Evolutionary conservation across 2,329 filamentous ascomycete species (phyloP).

Genomic region (Dothideomycetidae sp.): DNA sequence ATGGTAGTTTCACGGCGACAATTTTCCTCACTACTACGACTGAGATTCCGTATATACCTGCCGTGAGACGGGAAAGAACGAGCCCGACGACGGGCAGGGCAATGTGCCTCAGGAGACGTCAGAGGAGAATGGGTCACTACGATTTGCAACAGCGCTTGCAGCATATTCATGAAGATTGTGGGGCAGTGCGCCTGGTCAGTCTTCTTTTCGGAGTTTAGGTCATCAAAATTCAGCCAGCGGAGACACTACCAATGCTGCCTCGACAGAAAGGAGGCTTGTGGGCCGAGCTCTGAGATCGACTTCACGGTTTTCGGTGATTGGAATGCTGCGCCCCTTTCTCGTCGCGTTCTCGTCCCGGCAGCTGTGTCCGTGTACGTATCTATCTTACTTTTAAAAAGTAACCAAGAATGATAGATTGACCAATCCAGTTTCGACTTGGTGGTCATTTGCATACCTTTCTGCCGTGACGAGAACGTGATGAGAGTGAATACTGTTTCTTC

Average conservation of each 20-base stretch:
- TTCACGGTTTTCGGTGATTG: too few relatives aligned
- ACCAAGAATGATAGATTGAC: constrained; percentile 15
- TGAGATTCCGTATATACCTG: too few relatives aligned
- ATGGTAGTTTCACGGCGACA: constrained; percentile 44
- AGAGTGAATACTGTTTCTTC: too few relatives aligned
- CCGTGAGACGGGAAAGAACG: too few relatives aligned
- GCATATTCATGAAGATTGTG: neutral
- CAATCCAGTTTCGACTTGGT: constrained; percentile 12
- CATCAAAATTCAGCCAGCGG: neutral
- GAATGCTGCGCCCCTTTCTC: constrained; percentile 1
- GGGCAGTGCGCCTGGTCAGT: neutral
- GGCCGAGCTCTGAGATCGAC: too few relatives aligned
- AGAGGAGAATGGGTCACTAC: neutral
- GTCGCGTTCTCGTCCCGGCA: constrained; percentile 11
- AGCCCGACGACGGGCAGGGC: too few relatives aligned
- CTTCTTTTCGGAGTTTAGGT: neutral
- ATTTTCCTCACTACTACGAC: constrained; percentile 6
- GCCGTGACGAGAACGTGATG: constrained; percentile 10
- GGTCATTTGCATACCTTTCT: constrained; percentile 5
- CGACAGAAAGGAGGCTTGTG: too few relatives aligned
- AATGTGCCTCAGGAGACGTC: too few relatives aligned
- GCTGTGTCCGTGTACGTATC: constrained; percentile 13
- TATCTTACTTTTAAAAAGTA: constrained; percentile 12
- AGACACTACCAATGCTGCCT: too few relatives aligned
- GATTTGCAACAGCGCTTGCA: neutral